Conservation (phyloP, 352 stramenopile species). For the Phytophthora pistaciae region DNA sequence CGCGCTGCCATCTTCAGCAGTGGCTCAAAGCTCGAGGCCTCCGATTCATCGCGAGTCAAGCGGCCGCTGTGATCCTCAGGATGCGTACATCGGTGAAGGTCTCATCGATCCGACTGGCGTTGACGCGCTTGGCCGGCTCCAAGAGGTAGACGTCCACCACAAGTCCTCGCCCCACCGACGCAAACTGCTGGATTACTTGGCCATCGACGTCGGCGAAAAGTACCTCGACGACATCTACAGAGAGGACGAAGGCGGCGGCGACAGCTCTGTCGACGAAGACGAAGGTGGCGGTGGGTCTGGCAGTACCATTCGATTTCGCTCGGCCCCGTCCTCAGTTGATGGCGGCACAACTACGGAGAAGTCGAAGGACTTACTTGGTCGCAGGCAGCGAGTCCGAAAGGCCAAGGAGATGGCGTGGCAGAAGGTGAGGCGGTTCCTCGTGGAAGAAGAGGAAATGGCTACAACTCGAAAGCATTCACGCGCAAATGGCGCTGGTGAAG, state of each 20-base stretch:
- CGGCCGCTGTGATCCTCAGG: no score
- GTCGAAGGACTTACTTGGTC: no score
- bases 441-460: conserved; percentile 41
- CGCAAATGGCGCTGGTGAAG: background rate
- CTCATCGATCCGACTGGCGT: conserved; percentile 45
- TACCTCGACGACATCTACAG: conserved; percentile 74
- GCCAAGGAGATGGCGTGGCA: conserved; percentile 39
- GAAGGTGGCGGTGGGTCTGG: background rate
- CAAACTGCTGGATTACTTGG: conserved; percentile 72
- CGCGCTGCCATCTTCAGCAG: no score
- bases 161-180: conserved; percentile 44
- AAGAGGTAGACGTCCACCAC: conserved; percentile 41
- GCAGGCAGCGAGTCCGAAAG: conserved; percentile 9
- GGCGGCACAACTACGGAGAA: no score
- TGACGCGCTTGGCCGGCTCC: conserved; percentile 5
- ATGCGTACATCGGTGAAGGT: conserved; percentile 64
- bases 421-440: conserved; percentile 47
- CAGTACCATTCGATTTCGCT: no score
- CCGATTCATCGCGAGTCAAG: no score
- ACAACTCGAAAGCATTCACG: background rate
- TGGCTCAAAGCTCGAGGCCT: no score
- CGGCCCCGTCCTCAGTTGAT: no score
- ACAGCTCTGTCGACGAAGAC: background rate
- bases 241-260: conserved; percentile 11
- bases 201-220: conserved; percentile 62